Percentiles rank a stretch among this genome's conserved stretches.
These are phyloP conservation scores for Nigrospora sphaerica DNA, from an alignment of 2,329 filamentous ascomycete genomes.

Conservation along the genomic window DNA sequence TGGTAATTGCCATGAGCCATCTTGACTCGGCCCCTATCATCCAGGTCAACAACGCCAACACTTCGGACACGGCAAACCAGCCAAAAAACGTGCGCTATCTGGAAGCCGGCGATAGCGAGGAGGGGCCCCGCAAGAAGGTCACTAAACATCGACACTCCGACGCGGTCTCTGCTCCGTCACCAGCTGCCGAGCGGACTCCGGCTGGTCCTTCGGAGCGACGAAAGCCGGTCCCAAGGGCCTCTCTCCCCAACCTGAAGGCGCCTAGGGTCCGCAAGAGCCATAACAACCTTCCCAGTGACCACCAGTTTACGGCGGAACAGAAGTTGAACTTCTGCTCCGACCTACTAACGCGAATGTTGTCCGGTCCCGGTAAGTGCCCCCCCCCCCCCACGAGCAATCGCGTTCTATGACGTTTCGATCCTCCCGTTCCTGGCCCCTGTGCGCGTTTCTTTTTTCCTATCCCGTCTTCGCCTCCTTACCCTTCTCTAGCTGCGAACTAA, in stretches of 20 bases:
- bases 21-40: constrained; percentile 33
- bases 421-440: not conserved
- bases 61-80: constrained; percentile 11
- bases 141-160: constrained; percentile 35
- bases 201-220: constrained; percentile 5
- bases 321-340: constrained; percentile 54
- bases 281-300: constrained; percentile 15
- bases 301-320: constrained; percentile 27
- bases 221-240: constrained; percentile 19
- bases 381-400: not conserved
- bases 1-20: constrained; percentile 56
- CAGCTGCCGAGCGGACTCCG: constrained; percentile 4
- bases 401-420: too few species aligned
- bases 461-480: not conserved
- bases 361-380: constrained; percentile 42
- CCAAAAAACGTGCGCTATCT: constrained; percentile 44
- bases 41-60: constrained; percentile 16
- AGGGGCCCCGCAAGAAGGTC: constrained; percentile 20
- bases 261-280: constrained; percentile 21
- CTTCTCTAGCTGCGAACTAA: constrained; percentile 1
- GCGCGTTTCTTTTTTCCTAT: constrained; percentile 2
- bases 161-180: constrained; percentile 11
- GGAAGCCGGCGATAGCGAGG: constrained; percentile 33
- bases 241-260: constrained; percentile 21
- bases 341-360: constrained; percentile 52